phyloP scores from a whole-genome alignment of 2,329 filamentous ascomycete species.

The Arachnopeziza araneosa region DNA sequence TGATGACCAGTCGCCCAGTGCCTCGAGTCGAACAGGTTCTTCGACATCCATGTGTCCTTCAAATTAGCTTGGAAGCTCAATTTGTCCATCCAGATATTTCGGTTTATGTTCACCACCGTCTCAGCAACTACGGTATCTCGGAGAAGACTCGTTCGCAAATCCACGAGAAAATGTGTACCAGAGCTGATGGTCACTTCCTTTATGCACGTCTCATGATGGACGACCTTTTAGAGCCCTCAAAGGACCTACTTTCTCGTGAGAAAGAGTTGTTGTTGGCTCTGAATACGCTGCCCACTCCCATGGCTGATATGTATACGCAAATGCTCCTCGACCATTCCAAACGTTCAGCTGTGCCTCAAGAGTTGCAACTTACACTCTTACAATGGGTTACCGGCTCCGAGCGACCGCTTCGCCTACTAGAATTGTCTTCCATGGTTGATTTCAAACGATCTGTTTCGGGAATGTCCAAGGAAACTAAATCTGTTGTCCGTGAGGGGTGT shows the following conservation, averaged over 20 bases:
- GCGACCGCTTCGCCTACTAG: conserved; percentile 37
- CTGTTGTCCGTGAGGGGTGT: conserved; percentile 32
- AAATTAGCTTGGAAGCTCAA: neutral
- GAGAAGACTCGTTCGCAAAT: neutral
- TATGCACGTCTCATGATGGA: conserved; percentile 19
- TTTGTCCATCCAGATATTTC: neutral
- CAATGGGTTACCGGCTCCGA: conserved; percentile 37
- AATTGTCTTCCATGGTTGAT: conserved; percentile 23
- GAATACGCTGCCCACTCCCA: conserved; percentile 13
- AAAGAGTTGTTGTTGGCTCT: neutral
- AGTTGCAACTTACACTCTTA: conserved; percentile 35
- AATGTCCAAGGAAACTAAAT: conserved; percentile 27
- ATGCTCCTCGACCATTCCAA: conserved; percentile 33
- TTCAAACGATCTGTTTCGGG: neutral
- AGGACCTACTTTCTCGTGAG: conserved; percentile 16
- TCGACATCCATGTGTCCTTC: neutral
- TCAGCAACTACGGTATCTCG: neutral
- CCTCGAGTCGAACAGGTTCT: conserved; percentile 30
- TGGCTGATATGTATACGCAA: conserved; percentile 33
- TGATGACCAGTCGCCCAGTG: conserved; percentile 40
- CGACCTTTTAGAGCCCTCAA: conserved; percentile 13
- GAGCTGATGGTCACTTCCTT: conserved; percentile 12
- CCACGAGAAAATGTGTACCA: neutral
- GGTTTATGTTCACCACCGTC: neutral
- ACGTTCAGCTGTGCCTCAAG: conserved; percentile 27